Conservation (phyloP, 2,329 filamentous ascomycete species). For the Leptodontidium sp. region DNA sequence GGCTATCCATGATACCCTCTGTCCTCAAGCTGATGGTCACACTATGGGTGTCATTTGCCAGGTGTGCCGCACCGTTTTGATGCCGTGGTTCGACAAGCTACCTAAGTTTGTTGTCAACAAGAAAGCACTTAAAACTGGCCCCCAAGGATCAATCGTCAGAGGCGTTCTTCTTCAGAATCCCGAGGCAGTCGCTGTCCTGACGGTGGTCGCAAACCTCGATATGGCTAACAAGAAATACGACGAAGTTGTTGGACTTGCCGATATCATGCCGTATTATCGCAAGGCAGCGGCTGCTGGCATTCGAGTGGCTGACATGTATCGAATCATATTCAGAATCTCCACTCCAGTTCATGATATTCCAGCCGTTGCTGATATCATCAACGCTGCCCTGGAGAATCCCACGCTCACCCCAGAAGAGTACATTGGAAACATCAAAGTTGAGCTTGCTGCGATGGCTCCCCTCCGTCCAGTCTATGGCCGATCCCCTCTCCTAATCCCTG, state of each 20-base stretch:
- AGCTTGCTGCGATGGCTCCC: background rate
- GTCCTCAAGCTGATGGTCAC: background rate
- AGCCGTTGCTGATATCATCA: background rate
- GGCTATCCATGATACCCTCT: background rate
- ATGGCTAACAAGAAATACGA: background rate
- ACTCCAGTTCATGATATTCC: slow-evolving; percentile 8
- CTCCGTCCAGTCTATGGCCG: background rate
- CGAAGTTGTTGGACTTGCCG: slow-evolving; percentile 4
- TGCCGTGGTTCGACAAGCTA: slow-evolving; percentile 14
- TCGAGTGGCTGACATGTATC: slow-evolving; percentile 5
- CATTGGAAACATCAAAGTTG: background rate
- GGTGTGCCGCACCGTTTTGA: slow-evolving; percentile 1
- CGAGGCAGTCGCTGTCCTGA: slow-evolving; percentile 13
- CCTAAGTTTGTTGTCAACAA: background rate
- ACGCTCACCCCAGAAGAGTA: slow-evolving; percentile 11
- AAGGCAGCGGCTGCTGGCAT: slow-evolving; percentile 13
- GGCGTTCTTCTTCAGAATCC: background rate
- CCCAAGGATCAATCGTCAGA: slow-evolving; percentile 2
- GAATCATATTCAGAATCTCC: background rate
- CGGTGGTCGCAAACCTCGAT: background rate
- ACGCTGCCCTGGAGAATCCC: slow-evolving; percentile 10
- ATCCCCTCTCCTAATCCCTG: background rate
- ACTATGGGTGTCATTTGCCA: background rate
- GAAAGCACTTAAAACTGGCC: background rate
- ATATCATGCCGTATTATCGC: slow-evolving; percentile 3